phyloP scores from a whole-genome alignment of 2,329 filamentous ascomycete genomes.

The Lachnellula suecica region DNA sequence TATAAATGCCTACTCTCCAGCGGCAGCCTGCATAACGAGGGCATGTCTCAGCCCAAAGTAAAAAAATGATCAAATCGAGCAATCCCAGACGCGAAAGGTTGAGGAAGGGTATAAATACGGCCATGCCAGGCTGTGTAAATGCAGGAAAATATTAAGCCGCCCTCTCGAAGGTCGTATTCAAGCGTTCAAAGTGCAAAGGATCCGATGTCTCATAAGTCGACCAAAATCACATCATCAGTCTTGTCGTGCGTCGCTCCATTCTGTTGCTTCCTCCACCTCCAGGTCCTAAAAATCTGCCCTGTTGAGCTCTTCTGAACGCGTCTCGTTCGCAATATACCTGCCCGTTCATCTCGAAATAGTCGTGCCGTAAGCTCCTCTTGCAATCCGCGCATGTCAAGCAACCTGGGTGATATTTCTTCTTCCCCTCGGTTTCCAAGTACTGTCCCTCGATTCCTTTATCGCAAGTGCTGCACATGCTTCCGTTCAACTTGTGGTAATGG shows the following conservation, averaged over 20 bases:
- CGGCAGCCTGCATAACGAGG: constrained; percentile 5
- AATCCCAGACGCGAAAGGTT: constrained; percentile 15
- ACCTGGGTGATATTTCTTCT: constrained; percentile 78
- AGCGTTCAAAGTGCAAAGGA: constrained; percentile 1
- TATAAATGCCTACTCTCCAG: constrained; percentile 1
- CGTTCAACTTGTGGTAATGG: constrained; percentile 91
- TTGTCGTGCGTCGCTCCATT: constrained; percentile 47
- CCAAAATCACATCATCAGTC: constrained; percentile 43
- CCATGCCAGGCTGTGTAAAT: constrained; percentile 18
- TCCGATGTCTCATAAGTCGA: constrained; percentile 4
- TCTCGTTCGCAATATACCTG: constrained; percentile 84
- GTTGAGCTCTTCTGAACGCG: constrained; percentile 48
- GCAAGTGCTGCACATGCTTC: constrained; percentile 79
- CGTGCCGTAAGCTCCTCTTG: constrained; percentile 69
- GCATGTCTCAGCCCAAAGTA: constrained; percentile 4
- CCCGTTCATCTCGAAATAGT: constrained; percentile 88
- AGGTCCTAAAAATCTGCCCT: constrained; percentile 19
- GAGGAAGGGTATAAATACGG: constrained; percentile 19
- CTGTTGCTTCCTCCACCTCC: constrained; percentile 25
- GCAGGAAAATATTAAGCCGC: constrained; percentile 7
- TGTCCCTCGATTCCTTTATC: constrained; percentile 87
- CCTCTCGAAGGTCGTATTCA: constrained; percentile 1
- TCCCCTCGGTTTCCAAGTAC: constrained; percentile 79
- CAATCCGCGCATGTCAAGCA: constrained; percentile 88
- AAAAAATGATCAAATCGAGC: constrained; percentile 8